Conservation (phyloP, 164 flowering plant species). For the Aristolochia contorta region DNA sequence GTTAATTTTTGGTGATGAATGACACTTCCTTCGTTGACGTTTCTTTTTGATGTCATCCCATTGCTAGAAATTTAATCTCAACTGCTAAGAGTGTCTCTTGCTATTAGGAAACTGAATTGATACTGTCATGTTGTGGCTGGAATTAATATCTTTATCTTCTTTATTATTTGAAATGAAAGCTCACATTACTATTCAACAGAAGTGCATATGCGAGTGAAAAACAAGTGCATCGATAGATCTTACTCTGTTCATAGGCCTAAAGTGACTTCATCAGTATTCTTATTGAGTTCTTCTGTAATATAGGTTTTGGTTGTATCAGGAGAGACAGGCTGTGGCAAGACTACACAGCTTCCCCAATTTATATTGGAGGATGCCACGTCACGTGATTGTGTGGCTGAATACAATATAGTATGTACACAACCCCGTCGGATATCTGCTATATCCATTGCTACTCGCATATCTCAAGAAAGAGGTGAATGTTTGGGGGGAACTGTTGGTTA, state of each 20-base stretch:
- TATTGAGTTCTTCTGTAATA: slow-evolving; percentile 7
- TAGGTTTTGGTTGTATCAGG: slow-evolving; percentile 94
- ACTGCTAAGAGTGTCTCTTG: too few species aligned
- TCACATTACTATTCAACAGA: too few species aligned
- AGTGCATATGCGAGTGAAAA: too few species aligned
- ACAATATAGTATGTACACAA: slow-evolving; percentile 91
- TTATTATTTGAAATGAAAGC: too few species aligned
- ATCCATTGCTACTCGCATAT: slow-evolving; percentile 82
- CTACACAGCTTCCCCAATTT: slow-evolving; percentile 93
- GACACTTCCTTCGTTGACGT: too few species aligned
- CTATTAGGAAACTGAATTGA: too few species aligned
- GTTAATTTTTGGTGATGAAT: too few species aligned
- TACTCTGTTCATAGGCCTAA: background rate
- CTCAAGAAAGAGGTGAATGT: slow-evolving; percentile 82
- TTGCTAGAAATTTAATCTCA: too few species aligned
- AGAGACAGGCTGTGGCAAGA: slow-evolving; percentile 99
- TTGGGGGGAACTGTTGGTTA: slow-evolving; percentile 95
- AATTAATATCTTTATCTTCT: too few species aligned
- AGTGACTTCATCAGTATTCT: background rate
- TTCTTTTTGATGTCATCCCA: too few species aligned
- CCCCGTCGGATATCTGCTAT: slow-evolving; percentile 97
- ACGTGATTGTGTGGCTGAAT: slow-evolving; percentile 63
- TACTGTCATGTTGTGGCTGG: too few species aligned
- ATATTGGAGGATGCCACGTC: slow-evolving; percentile 83
- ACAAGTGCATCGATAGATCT: too few species aligned